Evolutionary conservation across 2,329 filamentous ascomycete genomes (phyloP), one percentile per base, ranked within the genome.

Genomic region (Colletotrichum spinosum): DNA sequence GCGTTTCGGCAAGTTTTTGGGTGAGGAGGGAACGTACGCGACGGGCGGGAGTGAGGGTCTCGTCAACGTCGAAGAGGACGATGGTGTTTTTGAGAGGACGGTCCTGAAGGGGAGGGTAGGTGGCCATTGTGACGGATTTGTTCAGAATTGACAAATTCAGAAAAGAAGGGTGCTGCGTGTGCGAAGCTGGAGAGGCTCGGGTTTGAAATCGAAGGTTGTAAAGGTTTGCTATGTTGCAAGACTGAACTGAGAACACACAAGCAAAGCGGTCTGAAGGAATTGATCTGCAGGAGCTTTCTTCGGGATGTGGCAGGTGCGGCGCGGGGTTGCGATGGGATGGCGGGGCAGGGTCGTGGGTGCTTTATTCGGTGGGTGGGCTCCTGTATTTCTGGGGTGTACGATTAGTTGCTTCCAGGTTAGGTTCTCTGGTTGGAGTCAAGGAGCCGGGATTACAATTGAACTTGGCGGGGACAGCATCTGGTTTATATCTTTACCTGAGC

Each of bases 31-130:
- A 39, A 78, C 84, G 67, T 84, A 97, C 92, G 72, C 86, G 85
- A 70, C 96, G 89, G 50, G 96, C 90, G 46, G 89, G 91, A 13
- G 94, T 96, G 71, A 99, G 88, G 37, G 96, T 97, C 75, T 88
- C 92, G 78, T 99, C 96, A 67, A 99, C 96, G 80, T 99, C 96
- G 80, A 99, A 99, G 69, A 99, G 90, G 75, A 89, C 90, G 79
- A 99, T 92, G 70, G 95, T 98, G 85, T 96, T 93, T 83, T 94
- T 93, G 79, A 97, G 82, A 48, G 93, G 92, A 71, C 96, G 93
- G 73, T 95, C 85, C 77, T 90, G 87, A 70, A 98, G 88, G 68
- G 93, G 88, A 61, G 94, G 91, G 80, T 90, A 92, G 45, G 61
- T 55, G 34, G 50, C 65, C 51, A 66, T 66, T 48, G 64, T 51